A percentile compares a stretch with the other conserved stretches of the same genome.
Evolutionary conservation across 2,329 filamentous ascomycete genomes (phyloP).

Genomic region (Xylaria sp.): DNA sequence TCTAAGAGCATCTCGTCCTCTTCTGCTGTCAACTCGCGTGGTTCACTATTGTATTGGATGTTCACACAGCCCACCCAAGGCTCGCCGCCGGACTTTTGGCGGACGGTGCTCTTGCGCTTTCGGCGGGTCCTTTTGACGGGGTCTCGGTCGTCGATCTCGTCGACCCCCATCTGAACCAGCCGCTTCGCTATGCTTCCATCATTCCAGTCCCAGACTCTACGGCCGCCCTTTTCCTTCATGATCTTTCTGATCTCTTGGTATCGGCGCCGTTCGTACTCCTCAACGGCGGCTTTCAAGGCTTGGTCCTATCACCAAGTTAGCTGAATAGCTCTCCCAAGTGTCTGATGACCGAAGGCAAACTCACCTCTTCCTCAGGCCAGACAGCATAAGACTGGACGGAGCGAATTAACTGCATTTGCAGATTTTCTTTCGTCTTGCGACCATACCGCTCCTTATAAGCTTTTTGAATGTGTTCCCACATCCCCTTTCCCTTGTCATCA

Average conservation of each 20-base stretch:
- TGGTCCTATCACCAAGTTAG: slow-evolving; percentile 52
- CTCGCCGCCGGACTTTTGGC: slow-evolving; percentile 38
- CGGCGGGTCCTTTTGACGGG: slow-evolving; percentile 56
- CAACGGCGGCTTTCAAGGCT: slow-evolving; percentile 52
- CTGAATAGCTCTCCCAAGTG: slow-evolving; percentile 6
- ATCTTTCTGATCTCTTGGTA: slow-evolving; percentile 56
- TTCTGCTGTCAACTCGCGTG: slow-evolving; percentile 47
- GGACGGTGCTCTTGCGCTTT: slow-evolving; percentile 51
- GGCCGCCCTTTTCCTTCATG: slow-evolving; percentile 63
- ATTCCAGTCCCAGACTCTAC: slow-evolving; percentile 62
- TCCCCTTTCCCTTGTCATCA: slow-evolving; percentile 64
- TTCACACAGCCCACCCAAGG: slow-evolving; percentile 38
- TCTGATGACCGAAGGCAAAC: slow-evolving; percentile 40
- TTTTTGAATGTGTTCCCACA: slow-evolving; percentile 66
- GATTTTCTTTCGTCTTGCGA: slow-evolving; percentile 58
- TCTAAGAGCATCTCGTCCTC: slow-evolving; percentile 49
- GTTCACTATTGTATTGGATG: slow-evolving; percentile 39
- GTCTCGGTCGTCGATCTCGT: slow-evolving; percentile 57
- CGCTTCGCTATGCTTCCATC: slow-evolving; percentile 62
- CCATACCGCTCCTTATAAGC: slow-evolving; percentile 55
- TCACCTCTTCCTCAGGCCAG: slow-evolving; percentile 64
- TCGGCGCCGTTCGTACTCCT: slow-evolving; percentile 56
- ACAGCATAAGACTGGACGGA: slow-evolving; percentile 60
- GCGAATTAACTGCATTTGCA: slow-evolving; percentile 68
- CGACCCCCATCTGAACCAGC: slow-evolving; percentile 60